Evolutionary conservation across 1,284 basidiomycete genomes (phyloP), one percentile per base, ranked within the genome.

Genomic region (Schizophyllum commune): DNA sequence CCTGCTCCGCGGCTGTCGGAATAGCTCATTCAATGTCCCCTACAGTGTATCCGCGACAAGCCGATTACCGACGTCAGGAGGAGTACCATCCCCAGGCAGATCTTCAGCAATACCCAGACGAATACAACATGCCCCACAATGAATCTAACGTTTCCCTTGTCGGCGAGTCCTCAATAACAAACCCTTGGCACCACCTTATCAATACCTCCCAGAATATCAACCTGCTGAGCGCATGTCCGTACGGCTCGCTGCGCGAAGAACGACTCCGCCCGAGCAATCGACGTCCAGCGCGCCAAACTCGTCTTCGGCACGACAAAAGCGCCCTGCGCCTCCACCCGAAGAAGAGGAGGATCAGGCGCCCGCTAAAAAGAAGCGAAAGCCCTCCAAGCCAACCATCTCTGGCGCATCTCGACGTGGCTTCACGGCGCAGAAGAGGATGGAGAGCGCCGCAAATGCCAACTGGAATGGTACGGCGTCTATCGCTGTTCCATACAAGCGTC

Each of bases 401-500:
- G 39, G 13, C 9, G 39, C 17, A 17, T 47, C 39, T 11, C 39
- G 39, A 13, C 39, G 39, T 9, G 39, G 39, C 8, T 47, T 47
- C 39, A 47, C 39, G 13, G 39, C 39, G 17, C 39, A 47, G 39
- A 47, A 47, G n/a, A 47, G 39, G 52, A 11, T 32, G 19, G 69
- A 65, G 55, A 63, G 65, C 58, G 62, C 59, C 4, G 13, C n/a
- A 58, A 59, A 61, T 63, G 55, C 39, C 52, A 47, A 20, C 58
- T 21, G 52, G 63, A 64, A 64, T 59, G 59, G 11, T 60, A 62
- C 19, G 68, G 66, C 27, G 27, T 27, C 27, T 47, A 47, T 47
- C 17, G 56, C 60, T 67, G 11, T 65, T 73, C 20, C 69, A 71
- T 47, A 82, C 83, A 2, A 11, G 39, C 17, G 39, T 8, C 13